These are phyloP conservation scores for Colletotrichum sp. DNA, from an alignment of 2,329 filamentous ascomycete genomes.

Conservation along the genomic window DNA sequence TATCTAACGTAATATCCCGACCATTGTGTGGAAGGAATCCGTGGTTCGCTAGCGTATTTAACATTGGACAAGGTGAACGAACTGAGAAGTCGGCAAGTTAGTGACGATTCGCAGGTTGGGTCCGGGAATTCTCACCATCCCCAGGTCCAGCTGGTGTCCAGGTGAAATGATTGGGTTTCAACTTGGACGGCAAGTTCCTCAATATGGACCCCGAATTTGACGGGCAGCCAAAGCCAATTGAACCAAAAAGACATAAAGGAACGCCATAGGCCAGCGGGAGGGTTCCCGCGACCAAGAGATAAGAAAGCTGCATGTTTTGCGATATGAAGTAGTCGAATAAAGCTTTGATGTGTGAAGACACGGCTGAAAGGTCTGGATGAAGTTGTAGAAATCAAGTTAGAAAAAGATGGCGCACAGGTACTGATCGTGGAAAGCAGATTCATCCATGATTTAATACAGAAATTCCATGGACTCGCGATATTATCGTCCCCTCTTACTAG, in stretches of 20 bases:
- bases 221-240: not conserved
- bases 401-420: accelerated
- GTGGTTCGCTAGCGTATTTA: slow-evolving; percentile 57
- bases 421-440: not conserved
- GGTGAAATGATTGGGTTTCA: not conserved
- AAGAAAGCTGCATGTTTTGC: not conserved
- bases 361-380: accelerated
- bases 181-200: not conserved
- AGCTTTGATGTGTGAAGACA: not conserved
- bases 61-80: slow-evolving; percentile 52
- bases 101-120: not conserved
- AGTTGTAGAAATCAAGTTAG: not conserved
- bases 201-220: not conserved
- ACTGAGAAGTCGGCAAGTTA: slow-evolving; percentile 24
- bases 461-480: not conserved
- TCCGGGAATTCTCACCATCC: not conserved
- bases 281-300: not conserved
- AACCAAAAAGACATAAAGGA: not conserved
- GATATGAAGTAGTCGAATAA: not conserved
- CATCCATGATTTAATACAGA: not conserved
- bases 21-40: slow-evolving; percentile 52
- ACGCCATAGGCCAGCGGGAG: not conserved
- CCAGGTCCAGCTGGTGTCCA: not conserved
- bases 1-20: slow-evolving; percentile 41
- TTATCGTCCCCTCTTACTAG: not conserved